These are phyloP conservation scores for Fusarium praegraminearum DNA, from an alignment of 2,329 filamentous ascomycete genomes.

Conservation along the genomic window DNA sequence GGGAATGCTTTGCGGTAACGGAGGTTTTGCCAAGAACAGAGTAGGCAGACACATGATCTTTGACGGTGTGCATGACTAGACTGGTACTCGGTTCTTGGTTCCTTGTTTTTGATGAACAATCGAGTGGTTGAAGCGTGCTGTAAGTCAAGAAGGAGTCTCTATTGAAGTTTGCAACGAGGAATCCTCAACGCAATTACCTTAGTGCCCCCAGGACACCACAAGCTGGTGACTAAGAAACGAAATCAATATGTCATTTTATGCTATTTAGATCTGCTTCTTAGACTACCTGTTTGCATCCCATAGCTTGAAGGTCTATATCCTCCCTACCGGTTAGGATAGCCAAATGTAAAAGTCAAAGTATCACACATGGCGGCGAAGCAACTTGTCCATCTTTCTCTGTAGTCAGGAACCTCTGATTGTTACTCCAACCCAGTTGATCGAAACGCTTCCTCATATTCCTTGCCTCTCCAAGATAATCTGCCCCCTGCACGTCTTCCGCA, in stretches of 20 bases:
- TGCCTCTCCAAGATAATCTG: conserved; percentile 17
- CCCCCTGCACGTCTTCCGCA: conserved; percentile 17
- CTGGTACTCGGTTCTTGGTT: not conserved
- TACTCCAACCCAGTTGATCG: conserved; percentile 13
- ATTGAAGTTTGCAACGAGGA: not conserved
- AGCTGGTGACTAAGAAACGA: too few relatives aligned
- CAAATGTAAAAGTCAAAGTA: conserved; percentile 2
- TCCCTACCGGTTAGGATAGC: too few relatives aligned
- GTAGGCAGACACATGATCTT: not conserved
- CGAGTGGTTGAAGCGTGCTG: not conserved
- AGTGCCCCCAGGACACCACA: too few relatives aligned
- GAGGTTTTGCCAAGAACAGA: conserved; percentile 4
- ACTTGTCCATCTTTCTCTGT: not conserved
- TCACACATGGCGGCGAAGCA: conserved; percentile 10
- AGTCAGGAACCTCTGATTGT: not conserved
- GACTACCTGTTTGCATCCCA: not conserved
- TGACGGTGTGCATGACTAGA: not conserved
- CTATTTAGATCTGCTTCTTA: not conserved
- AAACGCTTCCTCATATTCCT: conserved; percentile 5
- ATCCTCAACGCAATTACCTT: not conserved
- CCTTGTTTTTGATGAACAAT: not conserved
- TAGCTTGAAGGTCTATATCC: too few relatives aligned
- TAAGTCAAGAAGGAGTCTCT: not conserved
- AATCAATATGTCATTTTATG: not conserved
- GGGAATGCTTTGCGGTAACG: conserved; percentile 18